These are phyloP conservation scores for Fragilaria crotonensis DNA, from an alignment of 108 stramenopile species.

Conservation along the genomic window DNA sequence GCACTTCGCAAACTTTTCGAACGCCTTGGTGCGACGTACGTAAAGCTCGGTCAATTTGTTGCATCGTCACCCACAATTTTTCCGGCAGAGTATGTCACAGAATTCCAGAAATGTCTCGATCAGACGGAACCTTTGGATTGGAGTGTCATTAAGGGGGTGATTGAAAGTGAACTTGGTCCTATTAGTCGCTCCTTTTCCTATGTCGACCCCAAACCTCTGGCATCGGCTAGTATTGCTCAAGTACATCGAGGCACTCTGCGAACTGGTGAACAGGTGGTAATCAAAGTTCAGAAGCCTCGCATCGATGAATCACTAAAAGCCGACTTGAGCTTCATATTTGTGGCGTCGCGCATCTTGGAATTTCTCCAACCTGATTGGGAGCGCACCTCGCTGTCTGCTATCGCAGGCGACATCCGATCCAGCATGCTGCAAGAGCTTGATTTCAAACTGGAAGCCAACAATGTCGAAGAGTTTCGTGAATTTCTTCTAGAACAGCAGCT, in stretches of 20 bases:
- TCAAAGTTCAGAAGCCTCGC: slow-evolving; percentile 94
- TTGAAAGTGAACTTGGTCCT: slow-evolving; percentile 80
- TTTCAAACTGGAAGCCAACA: slow-evolving; percentile 84
- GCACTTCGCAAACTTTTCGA: slow-evolving; percentile 83
- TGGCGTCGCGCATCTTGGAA: slow-evolving; percentile 81
- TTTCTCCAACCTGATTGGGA: slow-evolving; percentile 89
- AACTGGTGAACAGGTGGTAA: slow-evolving; percentile 88
- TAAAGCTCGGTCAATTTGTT: slow-evolving; percentile 95
- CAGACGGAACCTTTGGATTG: slow-evolving; percentile 79
- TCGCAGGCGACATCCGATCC: slow-evolving; percentile 79
- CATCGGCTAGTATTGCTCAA: slow-evolving; percentile 90
- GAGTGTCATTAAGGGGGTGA: slow-evolving; percentile 66
- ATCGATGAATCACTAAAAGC: slow-evolving; percentile 87
- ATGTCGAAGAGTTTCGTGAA: slow-evolving; percentile 82
- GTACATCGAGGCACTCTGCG: slow-evolving; percentile 83
- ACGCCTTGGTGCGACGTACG: slow-evolving; percentile 90
- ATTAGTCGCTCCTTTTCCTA: slow-evolving; percentile 55
- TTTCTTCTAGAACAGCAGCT: slow-evolving; percentile 68
- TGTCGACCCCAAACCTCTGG: slow-evolving; percentile 77
- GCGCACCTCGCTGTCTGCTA: slow-evolving; percentile 70
- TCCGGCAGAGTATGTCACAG: slow-evolving; percentile 88
- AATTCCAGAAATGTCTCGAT: slow-evolving; percentile 95
- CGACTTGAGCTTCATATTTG: slow-evolving; percentile 89
- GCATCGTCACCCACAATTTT: slow-evolving; percentile 92
- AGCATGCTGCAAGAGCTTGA: slow-evolving; percentile 94